These are phyloP conservation scores for Solidago caesia DNA, from an alignment of 129 eudicot genomes.

Conservation along the genomic window DNA sequence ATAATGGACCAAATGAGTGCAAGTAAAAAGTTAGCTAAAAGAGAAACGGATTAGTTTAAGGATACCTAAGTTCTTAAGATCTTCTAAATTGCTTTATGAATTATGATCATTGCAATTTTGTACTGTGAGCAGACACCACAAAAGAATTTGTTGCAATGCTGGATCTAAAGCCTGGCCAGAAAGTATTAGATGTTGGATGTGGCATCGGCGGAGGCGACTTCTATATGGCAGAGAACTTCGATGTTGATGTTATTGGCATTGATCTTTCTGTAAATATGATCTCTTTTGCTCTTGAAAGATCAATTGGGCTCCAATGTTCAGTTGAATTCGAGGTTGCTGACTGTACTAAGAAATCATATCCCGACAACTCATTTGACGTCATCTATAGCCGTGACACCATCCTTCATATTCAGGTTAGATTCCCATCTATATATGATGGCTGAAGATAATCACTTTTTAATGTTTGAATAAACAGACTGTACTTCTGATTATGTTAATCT, in stretches of 20 bases:
- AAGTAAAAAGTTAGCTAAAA: no score
- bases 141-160: constrained; percentile 77
- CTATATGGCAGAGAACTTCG: constrained; percentile 90
- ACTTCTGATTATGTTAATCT: neutral
- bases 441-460: no score
- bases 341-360: constrained; percentile 86
- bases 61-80: no score
- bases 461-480: no score
- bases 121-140: constrained; percentile 71
- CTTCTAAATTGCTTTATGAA: neutral
- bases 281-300: constrained; percentile 90
- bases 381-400: constrained; percentile 98
- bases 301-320: constrained; percentile 85
- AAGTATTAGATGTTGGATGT: constrained; percentile 96
- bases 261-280: constrained; percentile 98
- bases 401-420: constrained; percentile 88
- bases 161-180: constrained; percentile 94
- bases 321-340: constrained; percentile 99
- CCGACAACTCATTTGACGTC: constrained; percentile 83
- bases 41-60: no score
- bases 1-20: no score
- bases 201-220: constrained; percentile 99
- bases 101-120: neutral
- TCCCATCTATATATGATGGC: neutral
- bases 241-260: constrained; percentile 92